Evolutionary conservation across 768 basidiomycete species (phyloP), one percentile per base, ranked within the genome.

Genomic region (Tulasnella sp.): DNA sequence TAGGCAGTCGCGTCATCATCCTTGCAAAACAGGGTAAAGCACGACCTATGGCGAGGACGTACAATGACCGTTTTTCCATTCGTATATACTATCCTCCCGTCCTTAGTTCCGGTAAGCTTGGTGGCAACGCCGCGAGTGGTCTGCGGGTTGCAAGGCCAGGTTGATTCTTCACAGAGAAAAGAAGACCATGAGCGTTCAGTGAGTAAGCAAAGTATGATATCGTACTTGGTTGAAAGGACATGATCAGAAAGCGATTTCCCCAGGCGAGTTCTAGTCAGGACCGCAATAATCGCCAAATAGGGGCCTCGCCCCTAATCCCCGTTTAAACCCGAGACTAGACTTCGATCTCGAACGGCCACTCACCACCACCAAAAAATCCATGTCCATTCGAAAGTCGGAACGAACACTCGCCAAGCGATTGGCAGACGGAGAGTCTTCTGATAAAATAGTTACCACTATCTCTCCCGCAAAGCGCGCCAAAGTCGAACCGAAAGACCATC

Each of bases 11-110:
- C n/a, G n/a, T n/a, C n/a, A n/a, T n/a, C n/a, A n/a, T n/a, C n/a
- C n/a, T n/a, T n/a, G n/a, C n/a, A n/a, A n/a, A n/a, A n/a, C n/a
- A n/a, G n/a, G n/a, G n/a, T n/a, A n/a, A n/a, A n/a, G n/a, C n/a
- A n/a, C n/a, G n/a, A n/a, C n/a, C n/a, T n/a, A n/a, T n/a, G n/a
- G n/a, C n/a, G 50, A 21, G 19, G 9, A 75, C 92, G 64, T 66
- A 94, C 91, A 64, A 94, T 80, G 49, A 96, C 81, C 8, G 80
- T 79, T 69, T 83, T 81, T 36, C 89, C 89, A 65, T 86, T 90
- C 2, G 84, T 76, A 63, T 97, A 96, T 14, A 87, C 77, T 60
- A 96, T 72, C 74, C 86, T 93, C 69, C 68, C 66, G 40, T 77
- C 85, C 70, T 82, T 86, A 69, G 69, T 77, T 54, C 77, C 75